A percentile compares a stretch with the other conserved stretches of the same genome.
phyloP scores from a whole-genome alignment of 2,329 filamentous ascomycete genomes.

The Boeremia exigua region DNA sequence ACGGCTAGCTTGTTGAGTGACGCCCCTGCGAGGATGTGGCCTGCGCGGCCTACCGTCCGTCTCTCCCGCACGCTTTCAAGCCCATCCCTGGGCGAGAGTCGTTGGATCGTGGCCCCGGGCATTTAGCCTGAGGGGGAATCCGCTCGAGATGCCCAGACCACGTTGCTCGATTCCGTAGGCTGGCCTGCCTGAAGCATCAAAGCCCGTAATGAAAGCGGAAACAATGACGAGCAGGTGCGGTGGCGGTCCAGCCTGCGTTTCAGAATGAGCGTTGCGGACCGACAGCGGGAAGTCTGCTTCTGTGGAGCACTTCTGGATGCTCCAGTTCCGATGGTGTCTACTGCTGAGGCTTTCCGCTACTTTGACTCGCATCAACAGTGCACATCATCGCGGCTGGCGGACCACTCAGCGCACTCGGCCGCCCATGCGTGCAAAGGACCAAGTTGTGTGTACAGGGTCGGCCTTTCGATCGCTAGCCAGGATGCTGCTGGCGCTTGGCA shows the following conservation, averaged over 20 bases:
- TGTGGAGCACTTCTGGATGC: conserved; percentile 17
- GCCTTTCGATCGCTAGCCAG: conserved; percentile 37
- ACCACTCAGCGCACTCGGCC: conserved; percentile 31
- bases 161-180: conserved; percentile 21
- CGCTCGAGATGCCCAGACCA: conserved; percentile 20
- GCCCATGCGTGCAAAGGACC: conserved; percentile 12
- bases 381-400: conserved; percentile 45
- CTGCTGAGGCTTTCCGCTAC: conserved; percentile 12
- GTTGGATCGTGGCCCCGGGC: conserved; percentile 21
- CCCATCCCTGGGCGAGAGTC: conserved; percentile 34
- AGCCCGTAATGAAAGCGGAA: conserved; percentile 37
- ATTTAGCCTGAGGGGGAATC: conserved; percentile 47
- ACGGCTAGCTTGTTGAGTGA: conserved; percentile 20
- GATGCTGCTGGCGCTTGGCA: conserved; percentile 15
- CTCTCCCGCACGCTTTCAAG: conserved; percentile 39
- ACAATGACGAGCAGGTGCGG: conserved; percentile 30
- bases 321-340: conserved; percentile 2
- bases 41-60: conserved; percentile 46
- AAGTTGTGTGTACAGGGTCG: conserved; percentile 37
- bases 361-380: conserved; percentile 43
- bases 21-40: conserved; percentile 20
- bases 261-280: conserved; percentile 36
- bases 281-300: conserved; percentile 21
- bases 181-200: conserved; percentile 38
- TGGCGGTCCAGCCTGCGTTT: conserved; percentile 41